Percentiles rank a stretch among this genome's conserved stretches.
Conservation (phyloP, 306 rosid genomes). For the Biancaea sappan region DNA sequence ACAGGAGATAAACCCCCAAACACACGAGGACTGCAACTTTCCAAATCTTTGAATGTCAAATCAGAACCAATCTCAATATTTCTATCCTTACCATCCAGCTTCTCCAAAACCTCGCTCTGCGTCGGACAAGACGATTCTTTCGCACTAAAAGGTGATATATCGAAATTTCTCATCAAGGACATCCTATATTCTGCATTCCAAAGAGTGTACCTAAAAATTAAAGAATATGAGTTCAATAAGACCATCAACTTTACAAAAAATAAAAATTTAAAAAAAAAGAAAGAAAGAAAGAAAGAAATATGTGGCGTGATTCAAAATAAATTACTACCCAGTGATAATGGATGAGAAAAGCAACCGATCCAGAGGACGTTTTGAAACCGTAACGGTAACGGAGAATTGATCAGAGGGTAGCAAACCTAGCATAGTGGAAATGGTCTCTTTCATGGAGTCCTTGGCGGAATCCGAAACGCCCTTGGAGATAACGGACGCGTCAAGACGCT, state of each 20-base stretch:
- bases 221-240: background rate
- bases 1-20: slow-evolving; percentile 73
- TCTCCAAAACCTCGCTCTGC: slow-evolving; percentile 34
- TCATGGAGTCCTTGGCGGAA: slow-evolving; percentile 84
- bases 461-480: slow-evolving; percentile 87
- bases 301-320: background rate
- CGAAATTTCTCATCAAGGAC: slow-evolving; percentile 81
- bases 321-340: slow-evolving; percentile 80
- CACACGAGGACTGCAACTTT: slow-evolving; percentile 40
- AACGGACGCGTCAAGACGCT: slow-evolving; percentile 81
- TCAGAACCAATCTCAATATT: slow-evolving; percentile 41
- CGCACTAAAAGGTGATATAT: slow-evolving; percentile 45
- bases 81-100: slow-evolving; percentile 37
- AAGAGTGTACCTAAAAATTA: slow-evolving; percentile 71
- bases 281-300: background rate
- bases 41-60: slow-evolving; percentile 42
- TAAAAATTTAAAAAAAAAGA: background rate
- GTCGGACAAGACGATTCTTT: slow-evolving; percentile 32
- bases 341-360: slow-evolving; percentile 83
- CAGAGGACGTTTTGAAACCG: slow-evolving; percentile 64
- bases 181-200: slow-evolving; percentile 97
- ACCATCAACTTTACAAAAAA: background rate
- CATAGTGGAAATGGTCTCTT: slow-evolving; percentile 95
- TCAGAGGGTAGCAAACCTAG: slow-evolving; percentile 90
- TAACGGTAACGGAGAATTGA: slow-evolving; percentile 76